Base-by-base conservation (phyloP, 176 grass and related monocot genomes). In the Musa schizocarpa region DNA sequence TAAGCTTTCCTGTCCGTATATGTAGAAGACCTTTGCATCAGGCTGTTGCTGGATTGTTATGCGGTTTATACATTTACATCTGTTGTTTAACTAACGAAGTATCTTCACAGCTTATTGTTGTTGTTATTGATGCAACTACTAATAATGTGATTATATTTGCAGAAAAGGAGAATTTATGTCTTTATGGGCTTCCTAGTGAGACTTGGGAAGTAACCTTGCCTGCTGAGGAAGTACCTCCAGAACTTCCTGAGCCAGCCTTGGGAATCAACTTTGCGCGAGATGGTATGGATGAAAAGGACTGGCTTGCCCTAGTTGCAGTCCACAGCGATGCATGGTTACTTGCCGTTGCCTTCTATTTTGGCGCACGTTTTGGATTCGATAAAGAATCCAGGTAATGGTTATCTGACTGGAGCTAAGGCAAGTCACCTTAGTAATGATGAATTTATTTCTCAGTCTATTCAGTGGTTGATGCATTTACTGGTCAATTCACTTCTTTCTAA, bases 141-240 rank as follows among this genome's bases (percentile, higher is more conserved):
- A 64, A 43, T 43, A 43, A 43, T 43, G 34, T 43, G 34, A 43
- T 88, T 79, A 65, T 63, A 43, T 68, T 84, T 84, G 81, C 84
- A 96, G 92, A 96, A 65, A 96, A 96, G 80, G 92, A 96, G 86
- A 96, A 96, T 62, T 29, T 96, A 76, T 96, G 92, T 87, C 89
- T 96, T 69, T 96, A 96, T 80, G 92, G 92, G 24, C 88, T 89
- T 80, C 92, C 92, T 68, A 88, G 6, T 43, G 34, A 43, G 34
- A 43, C 34, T 43, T 43, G 34, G 34, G 34, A 43, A 43, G 34
- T 43, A 84, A 86, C 83, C 62, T 87, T 96, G 65, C 92, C 92
- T 76, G 92, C 92, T 67, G 92, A 96, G 80, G 89, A 96, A 85
- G 92, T 96, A 22, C 92, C 92, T 81, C 86, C 92, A 24, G 92